A percentile compares a stretch with the other conserved stretches of the same genome.
Conservation (phyloP, 345 rosid genomes). For the Acer yangbiense region DNA sequence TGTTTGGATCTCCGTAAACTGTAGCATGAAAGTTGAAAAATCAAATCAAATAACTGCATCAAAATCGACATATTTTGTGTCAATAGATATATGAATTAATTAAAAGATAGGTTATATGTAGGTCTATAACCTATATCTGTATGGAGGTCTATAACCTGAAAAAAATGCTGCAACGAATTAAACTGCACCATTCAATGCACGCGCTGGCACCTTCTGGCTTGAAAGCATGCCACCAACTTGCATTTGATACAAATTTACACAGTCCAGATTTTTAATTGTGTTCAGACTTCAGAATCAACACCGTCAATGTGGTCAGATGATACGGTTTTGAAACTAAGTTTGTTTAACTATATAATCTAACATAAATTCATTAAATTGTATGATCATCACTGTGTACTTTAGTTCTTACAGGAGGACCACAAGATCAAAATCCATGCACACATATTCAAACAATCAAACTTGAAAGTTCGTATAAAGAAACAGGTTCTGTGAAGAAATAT, state of each 20-base stretch:
- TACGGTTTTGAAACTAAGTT: too few species aligned
- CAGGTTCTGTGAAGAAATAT: not conserved
- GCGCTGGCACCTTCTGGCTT: too few species aligned
- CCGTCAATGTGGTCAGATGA: too few species aligned
- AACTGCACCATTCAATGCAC: not conserved
- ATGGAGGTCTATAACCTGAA: slow-evolving; percentile 18
- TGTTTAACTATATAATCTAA: too few species aligned
- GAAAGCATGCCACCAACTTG: not conserved
- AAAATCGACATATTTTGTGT: not conserved
- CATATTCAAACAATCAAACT: not conserved
- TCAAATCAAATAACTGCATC: not conserved
- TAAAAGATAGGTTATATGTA: too few species aligned
- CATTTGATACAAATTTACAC: too few species aligned
- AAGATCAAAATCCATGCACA: not conserved
- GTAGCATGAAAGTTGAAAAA: not conserved
- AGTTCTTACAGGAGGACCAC: too few species aligned
- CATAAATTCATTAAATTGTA: too few species aligned
- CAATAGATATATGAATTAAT: not conserved
- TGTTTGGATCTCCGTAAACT: not conserved
- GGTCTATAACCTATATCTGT: slow-evolving; percentile 6
- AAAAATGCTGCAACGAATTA: not conserved
- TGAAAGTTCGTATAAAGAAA: not conserved
- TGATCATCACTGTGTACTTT: too few species aligned
- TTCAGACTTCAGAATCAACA: too few species aligned
- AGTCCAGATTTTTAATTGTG: not conserved